phyloP scores from a whole-genome alignment of 164 flowering plant species.

The Vitis labrusca region DNA sequence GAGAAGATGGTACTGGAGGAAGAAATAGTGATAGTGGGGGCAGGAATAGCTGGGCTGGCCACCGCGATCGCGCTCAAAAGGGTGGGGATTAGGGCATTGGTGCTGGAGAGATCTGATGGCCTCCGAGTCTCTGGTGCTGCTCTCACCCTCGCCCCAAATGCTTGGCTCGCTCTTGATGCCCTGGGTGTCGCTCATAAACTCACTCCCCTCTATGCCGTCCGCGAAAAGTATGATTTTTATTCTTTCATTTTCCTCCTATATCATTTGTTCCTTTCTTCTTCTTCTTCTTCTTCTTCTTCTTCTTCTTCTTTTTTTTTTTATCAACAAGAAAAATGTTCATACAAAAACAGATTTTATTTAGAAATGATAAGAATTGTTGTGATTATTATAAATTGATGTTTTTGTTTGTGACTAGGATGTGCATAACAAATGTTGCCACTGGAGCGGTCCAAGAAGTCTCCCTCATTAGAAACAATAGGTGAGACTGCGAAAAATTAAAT shows the following conservation, averaged over 20 bases:
- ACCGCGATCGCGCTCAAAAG: constrained; percentile 25
- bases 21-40: constrained; percentile 32
- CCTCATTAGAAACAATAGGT: neutral
- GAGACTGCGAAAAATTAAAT: too few species aligned
- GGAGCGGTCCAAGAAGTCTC: constrained; percentile 20
- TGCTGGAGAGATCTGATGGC: constrained; percentile 25
- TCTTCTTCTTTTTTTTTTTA: too few species aligned
- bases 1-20: constrained; percentile 1
- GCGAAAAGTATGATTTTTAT: constrained; percentile 17
- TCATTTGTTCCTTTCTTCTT: too few species aligned
- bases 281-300: too few species aligned
- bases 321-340: too few species aligned
- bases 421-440: constrained; percentile 17
- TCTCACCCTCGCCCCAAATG: constrained; percentile 21
- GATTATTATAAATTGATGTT: too few species aligned
- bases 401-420: too few species aligned
- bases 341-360: too few species aligned
- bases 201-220: constrained; percentile 21
- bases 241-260: neutral
- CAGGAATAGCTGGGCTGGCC: constrained; percentile 28
- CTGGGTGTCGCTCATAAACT: constrained; percentile 40
- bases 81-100: constrained; percentile 21
- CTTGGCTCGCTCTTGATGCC: constrained; percentile 34
- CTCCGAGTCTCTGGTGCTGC: constrained; percentile 28
- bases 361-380: too few species aligned